Percentiles rank a stretch among this genome's conserved stretches.
These are phyloP conservation scores for Pharnaceum exiguum DNA, from an alignment of 148 eudicot species.

Conservation along the genomic window DNA sequence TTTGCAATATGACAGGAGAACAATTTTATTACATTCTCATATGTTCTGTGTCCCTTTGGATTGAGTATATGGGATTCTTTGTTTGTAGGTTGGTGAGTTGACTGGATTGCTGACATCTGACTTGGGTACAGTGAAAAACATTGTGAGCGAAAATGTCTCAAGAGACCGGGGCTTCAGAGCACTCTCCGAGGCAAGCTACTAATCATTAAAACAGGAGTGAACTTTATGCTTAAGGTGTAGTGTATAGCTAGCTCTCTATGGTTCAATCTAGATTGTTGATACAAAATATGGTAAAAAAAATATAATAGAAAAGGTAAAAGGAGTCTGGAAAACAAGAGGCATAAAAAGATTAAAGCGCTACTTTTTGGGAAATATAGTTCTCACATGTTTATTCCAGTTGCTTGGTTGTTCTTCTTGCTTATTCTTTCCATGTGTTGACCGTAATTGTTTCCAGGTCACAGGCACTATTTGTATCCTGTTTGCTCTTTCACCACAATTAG, in stretches of 20 bases:
- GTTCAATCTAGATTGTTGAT: background rate
- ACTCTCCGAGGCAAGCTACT: constrained; percentile 96
- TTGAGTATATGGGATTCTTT: constrained; percentile 9
- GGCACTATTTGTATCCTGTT: constrained; percentile 84
- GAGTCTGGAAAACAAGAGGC: background rate
- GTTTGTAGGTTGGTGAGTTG: constrained; percentile 83
- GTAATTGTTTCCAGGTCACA: constrained; percentile 61
- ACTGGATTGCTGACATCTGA: constrained; percentile 93
- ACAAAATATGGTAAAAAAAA: background rate
- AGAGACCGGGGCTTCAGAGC: constrained; percentile 99
- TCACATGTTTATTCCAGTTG: background rate
- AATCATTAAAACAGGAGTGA: constrained; percentile 61
- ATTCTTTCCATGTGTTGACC: constrained; percentile 3
- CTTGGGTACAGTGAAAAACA: constrained; percentile 78
- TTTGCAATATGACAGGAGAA: background rate
- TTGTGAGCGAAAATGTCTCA: constrained; percentile 84
- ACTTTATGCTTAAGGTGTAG: constrained; percentile 41
- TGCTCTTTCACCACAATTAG: constrained; percentile 80
- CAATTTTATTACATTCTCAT: background rate
- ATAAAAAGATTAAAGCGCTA: too few species aligned
- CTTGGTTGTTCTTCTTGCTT: background rate
- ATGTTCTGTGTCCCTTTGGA: background rate
- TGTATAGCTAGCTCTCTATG: constrained; percentile 17
- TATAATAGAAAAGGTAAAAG: background rate
- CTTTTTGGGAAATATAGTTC: too few species aligned